phyloP scores from a whole-genome alignment of 495 filamentous ascomycete species.

The Penicillium cinerascens region DNA sequence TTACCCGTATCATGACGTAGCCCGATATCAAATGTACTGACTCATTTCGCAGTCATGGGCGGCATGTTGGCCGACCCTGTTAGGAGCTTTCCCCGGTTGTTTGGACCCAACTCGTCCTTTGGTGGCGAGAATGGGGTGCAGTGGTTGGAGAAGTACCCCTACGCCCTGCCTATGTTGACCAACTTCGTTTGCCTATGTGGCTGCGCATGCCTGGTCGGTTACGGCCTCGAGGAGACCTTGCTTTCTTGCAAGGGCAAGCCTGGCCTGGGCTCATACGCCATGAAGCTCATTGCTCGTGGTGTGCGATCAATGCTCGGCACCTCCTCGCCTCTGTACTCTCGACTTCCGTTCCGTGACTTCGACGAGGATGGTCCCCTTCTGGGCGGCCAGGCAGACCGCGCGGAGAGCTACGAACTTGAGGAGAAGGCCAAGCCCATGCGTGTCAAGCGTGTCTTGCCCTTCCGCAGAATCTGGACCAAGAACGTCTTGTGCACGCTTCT shows the following conservation, averaged over 20 bases:
- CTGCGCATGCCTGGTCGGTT: slow-evolving; percentile 53
- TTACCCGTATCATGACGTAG: neutral
- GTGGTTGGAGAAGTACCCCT: slow-evolving; percentile 68
- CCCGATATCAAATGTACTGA: slow-evolving; percentile 2
- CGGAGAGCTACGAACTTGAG: slow-evolving; percentile 42
- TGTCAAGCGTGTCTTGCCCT: slow-evolving; percentile 48
- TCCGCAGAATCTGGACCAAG: slow-evolving; percentile 73
- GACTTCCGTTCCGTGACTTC: slow-evolving; percentile 36
- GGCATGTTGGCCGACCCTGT: slow-evolving; percentile 74
- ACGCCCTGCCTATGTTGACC: slow-evolving; percentile 71
- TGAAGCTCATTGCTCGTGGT: slow-evolving; percentile 30
- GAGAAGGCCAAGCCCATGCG: slow-evolving; percentile 35
- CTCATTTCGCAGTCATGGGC: slow-evolving; percentile 50
- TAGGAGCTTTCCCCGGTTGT: slow-evolving; percentile 61
- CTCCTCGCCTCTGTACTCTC: slow-evolving; percentile 36
- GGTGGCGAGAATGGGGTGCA: slow-evolving; percentile 52
- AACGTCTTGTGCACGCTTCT: slow-evolving; percentile 69
- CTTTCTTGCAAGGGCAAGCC: slow-evolving; percentile 45
- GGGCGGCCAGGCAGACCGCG: slow-evolving; percentile 17
- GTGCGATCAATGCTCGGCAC: slow-evolving; percentile 27
- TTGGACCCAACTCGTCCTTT: slow-evolving; percentile 54
- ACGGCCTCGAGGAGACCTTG: slow-evolving; percentile 64
- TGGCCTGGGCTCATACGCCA: slow-evolving; percentile 33
- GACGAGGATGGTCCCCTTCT: slow-evolving; percentile 38
- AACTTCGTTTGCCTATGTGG: slow-evolving; percentile 62